phyloP scores from a whole-genome alignment of 164 flowering plant genomes.

The Paratinospora sagittata region DNA sequence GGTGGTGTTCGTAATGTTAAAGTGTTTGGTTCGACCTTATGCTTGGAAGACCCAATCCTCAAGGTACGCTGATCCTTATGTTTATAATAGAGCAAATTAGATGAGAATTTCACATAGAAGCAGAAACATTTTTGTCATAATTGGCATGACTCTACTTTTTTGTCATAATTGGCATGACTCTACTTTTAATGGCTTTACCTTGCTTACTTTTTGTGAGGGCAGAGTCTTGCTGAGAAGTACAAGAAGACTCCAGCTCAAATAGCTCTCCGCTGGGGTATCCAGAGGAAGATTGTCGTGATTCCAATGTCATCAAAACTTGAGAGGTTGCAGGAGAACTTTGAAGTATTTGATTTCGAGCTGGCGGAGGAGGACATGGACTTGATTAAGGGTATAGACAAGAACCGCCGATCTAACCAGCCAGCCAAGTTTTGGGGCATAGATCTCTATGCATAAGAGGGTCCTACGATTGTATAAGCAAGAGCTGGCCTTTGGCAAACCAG shows the following conservation, averaged over 20 bases:
- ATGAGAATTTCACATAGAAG: background rate
- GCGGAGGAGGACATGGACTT: conserved; percentile 68
- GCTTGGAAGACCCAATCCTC: conserved; percentile 75
- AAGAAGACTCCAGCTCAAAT: conserved; percentile 69
- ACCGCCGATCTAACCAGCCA: conserved; percentile 67
- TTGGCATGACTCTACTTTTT: background rate
- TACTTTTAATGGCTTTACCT: background rate
- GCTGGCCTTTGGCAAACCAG: background rate
- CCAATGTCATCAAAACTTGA: conserved; percentile 77
- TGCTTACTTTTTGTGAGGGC: conserved; percentile 5
- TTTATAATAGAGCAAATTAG: background rate
- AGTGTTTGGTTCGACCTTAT: conserved; percentile 83
- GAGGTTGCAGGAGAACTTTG: conserved; percentile 68
- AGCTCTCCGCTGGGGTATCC: conserved; percentile 88
- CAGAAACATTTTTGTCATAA: background rate
- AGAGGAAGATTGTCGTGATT: conserved; percentile 67
- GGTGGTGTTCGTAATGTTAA: conserved; percentile 79
- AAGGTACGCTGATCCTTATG: conserved; percentile 41
- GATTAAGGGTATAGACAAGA: conserved; percentile 54
- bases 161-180: too few relatives aligned
- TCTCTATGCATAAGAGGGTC: conserved; percentile 39
- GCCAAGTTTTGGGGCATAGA: conserved; percentile 86
- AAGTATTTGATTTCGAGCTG: conserved; percentile 74
- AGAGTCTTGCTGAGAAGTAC: conserved; percentile 74
- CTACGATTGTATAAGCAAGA: background rate